Conservation (phyloP, 1,284 basidiomycete genomes). For the Cutaneotrichosporon mucoides region DNA sequence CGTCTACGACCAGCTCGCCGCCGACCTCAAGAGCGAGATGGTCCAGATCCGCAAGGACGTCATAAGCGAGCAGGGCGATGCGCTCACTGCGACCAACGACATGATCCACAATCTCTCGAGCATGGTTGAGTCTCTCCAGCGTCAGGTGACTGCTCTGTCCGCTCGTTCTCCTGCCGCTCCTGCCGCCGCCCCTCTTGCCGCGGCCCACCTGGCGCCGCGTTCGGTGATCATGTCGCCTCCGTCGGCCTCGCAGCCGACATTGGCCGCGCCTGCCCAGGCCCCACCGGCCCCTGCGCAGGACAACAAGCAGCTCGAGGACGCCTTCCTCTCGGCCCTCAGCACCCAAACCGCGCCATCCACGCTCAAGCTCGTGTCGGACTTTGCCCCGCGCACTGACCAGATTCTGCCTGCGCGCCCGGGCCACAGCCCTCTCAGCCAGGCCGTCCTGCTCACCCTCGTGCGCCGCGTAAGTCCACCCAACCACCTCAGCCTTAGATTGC, state of each 20-base stretch:
- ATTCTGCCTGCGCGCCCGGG: slow-evolving; percentile 14
- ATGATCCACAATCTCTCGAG: slow-evolving; percentile 22
- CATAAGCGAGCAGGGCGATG: slow-evolving; percentile 18
- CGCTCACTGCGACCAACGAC: slow-evolving; percentile 14
- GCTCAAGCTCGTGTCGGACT: slow-evolving; percentile 25
- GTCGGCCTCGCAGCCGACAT: not conserved
- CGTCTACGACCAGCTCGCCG: slow-evolving; percentile 29
- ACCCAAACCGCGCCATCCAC: slow-evolving; percentile 17
- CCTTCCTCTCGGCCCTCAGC: slow-evolving; percentile 29
- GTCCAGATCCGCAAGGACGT: slow-evolving; percentile 32
- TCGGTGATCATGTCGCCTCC: slow-evolving; percentile 7
- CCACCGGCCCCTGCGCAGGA: not conserved
- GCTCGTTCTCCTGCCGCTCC: slow-evolving; percentile 7
- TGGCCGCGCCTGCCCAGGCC: not conserved
- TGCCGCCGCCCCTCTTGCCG: not conserved
- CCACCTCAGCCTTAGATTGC: too few relatives aligned
- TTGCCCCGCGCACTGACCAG: slow-evolving; percentile 19
- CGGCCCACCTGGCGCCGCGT: not conserved
- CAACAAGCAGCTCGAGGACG: slow-evolving; percentile 28
- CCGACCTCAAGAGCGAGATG: slow-evolving; percentile 40
- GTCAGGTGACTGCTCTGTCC: slow-evolving; percentile 26
- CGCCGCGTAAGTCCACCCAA: slow-evolving; percentile 31
- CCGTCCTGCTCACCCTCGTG: slow-evolving; percentile 37
- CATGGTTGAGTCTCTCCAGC: slow-evolving; percentile 28
- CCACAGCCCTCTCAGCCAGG: slow-evolving; percentile 30